Base-by-base conservation (phyloP, 2,329 filamentous ascomycete species). In the Pseudofabraea citricarpa region DNA sequence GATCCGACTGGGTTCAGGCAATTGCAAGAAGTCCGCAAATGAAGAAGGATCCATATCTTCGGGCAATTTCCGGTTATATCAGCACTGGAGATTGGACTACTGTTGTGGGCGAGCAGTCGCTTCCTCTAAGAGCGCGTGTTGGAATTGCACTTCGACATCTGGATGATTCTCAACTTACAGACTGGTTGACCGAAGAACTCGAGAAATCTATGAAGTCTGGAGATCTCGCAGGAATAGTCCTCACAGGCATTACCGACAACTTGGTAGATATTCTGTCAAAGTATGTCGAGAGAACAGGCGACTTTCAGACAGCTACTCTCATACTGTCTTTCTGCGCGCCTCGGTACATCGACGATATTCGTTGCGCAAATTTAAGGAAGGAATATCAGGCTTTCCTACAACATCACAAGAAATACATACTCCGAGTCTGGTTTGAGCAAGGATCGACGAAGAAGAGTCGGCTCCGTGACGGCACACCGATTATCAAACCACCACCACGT, bases 261-360 rank as follows among this genome's bases (percentile, higher is more conserved):
- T 73, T 84, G 40, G 81, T 90, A 45, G 84, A 90, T 58, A 78
- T 93, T 15, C 77, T 91, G 47, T 83, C 86, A 48, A 78, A 79
- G 40, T 89, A 90, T 62, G 75, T 93, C 36, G 74, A 83, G 54
- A 85, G 84, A 53, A 89, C 85, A 60, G 75, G 81, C 57, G 87
- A 91, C 61, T 74, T 87, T 19, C 88, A 94, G 65, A 90, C 87
- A 1, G 85, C 87, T 2, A 83, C 86, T 0, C 71, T 93, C 2
- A 77, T 88, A 47, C 77, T 87, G 45, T 84, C 84, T 10, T 82
- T 86, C 60, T 85, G 84, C 52, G 79, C 81, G 44, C 87, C 87
- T 0, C 75, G 81, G 7, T 91, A 88, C 63, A 81, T 91, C 52
- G 78, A 85, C 62, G 88, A 93, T 61, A 70, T 84, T 33, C 82